Percentiles rank a stretch among this genome's conserved stretches.
Evolutionary conservation across 1,284 basidiomycete genomes (phyloP).

Genomic region (Cutaneotrichosporon sp.): DNA sequence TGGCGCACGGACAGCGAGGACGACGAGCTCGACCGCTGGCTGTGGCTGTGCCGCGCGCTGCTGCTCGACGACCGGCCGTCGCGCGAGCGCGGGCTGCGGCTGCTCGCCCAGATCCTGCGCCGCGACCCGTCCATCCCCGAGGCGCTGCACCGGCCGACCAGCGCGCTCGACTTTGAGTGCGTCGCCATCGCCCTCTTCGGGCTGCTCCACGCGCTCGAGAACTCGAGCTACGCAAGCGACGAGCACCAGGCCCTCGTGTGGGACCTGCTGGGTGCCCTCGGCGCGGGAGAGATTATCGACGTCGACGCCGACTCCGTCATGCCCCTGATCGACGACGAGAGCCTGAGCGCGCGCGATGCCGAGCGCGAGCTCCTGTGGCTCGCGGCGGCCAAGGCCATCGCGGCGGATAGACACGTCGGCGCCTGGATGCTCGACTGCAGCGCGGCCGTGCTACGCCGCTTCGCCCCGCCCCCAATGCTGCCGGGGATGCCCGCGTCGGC

Average conservation of each 20-base stretch:
- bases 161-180: conserved; percentile 33
- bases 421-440: conserved; percentile 34
- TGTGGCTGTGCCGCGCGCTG: conserved; percentile 46
- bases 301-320: conserved; percentile 28
- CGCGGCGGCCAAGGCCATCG: conserved; percentile 29
- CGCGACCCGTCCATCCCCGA: conserved; percentile 32
- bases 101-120: conserved; percentile 38
- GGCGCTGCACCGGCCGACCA: conserved; percentile 29
- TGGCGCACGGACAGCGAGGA: conserved; percentile 46
- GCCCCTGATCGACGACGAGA: conserved; percentile 19
- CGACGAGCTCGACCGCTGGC: conserved; percentile 47
- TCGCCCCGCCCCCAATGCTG: conserved; percentile 35
- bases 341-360: conserved; percentile 24
- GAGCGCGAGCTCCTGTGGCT: conserved; percentile 47
- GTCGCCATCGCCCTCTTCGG: conserved; percentile 33
- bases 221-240: conserved; percentile 19
- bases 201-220: conserved; percentile 36
- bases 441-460: conserved; percentile 30
- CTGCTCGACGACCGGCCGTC: conserved; percentile 36
- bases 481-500: conserved; percentile 36
- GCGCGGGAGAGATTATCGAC: conserved; percentile 32
- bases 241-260: conserved; percentile 32
- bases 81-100: conserved; percentile 37
- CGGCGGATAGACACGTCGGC: conserved; percentile 22
- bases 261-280: conserved; percentile 31